Percentiles rank a stretch among this genome's conserved stretches.
phyloP scores from a whole-genome alignment of 805 yeast species.

The Sugiyamaella valdiviana region DNA sequence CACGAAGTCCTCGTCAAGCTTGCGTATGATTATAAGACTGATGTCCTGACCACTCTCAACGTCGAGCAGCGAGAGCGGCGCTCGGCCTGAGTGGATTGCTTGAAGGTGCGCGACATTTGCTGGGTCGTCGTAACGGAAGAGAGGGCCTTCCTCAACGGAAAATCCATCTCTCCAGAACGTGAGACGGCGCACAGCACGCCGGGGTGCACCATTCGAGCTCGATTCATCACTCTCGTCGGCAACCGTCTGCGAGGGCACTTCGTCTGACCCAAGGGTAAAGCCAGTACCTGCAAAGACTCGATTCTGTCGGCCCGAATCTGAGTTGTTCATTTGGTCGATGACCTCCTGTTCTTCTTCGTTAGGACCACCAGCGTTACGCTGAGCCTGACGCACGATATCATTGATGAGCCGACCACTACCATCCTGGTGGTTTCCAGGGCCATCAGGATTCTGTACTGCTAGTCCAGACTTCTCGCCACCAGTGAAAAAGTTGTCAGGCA shows the following conservation, averaged over 20 bases:
- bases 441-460: slow-evolving; percentile 67
- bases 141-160: slow-evolving; percentile 85
- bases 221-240: slow-evolving; percentile 10
- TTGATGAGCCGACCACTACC: slow-evolving; percentile 26
- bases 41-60: slow-evolving; percentile 91
- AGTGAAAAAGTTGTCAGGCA: slow-evolving; percentile 41
- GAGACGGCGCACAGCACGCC: slow-evolving; percentile 68
- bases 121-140: slow-evolving; percentile 87
- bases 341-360: slow-evolving; percentile 23
- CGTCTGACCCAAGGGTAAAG: slow-evolving; percentile 30
- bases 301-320: slow-evolving; percentile 1
- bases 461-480: slow-evolving; percentile 69
- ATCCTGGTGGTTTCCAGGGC: slow-evolving; percentile 12
- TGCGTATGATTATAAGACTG: slow-evolving; percentile 78
- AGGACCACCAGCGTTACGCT: slow-evolving; percentile 7
- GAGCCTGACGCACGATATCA: slow-evolving; percentile 34
- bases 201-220: slow-evolving; percentile 27
- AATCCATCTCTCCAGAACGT: slow-evolving; percentile 97
- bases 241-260: slow-evolving; percentile 19
- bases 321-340: slow-evolving; percentile 9
- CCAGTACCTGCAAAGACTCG: slow-evolving; percentile 29
- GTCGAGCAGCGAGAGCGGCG: slow-evolving; percentile 75
- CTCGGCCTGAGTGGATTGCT: slow-evolving; percentile 83
- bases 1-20: slow-evolving; percentile 70
- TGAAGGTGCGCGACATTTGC: slow-evolving; percentile 70